Evolutionary conservation across 495 filamentous ascomycete genomes (phyloP), one percentile per base, ranked within the genome.

Genomic region (Antarctomyces pellizariae): DNA sequence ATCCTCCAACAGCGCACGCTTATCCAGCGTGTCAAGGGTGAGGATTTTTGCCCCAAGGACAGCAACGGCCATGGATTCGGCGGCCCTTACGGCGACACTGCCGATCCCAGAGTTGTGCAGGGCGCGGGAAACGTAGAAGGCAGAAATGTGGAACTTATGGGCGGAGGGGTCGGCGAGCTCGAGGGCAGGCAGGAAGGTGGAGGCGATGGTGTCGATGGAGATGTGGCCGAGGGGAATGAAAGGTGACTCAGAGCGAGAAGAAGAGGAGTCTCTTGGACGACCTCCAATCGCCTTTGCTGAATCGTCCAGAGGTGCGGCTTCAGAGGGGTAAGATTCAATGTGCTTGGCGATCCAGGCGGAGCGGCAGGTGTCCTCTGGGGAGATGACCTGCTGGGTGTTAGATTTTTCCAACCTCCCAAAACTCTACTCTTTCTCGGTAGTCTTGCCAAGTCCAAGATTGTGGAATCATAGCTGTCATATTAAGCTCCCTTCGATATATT

Each of bases 201-300:
- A n/a, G n/a, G n/a, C n/a, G n/a, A n/a, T n/a, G n/a, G 44, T 29
- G 8, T 48, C 42, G 3, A 55, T 27, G 4, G 46, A 49, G 10
- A 53, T 46, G 30, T 53, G 50, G n/a, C 52, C 50, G 26, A 53
- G 36, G n/a, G 52, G 50, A 8, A 41, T 33, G 39, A 53, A 53
- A 13, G 31, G 18, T 22, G 25, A 32, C 12, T 25, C 20, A 4
- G 39, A 35, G n/a, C n/a, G n/a, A n/a, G n/a, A n/a, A n/a, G n/a
- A n/a, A 4, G 41, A 36, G 22, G 47, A 41, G 18, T 39, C 30
- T 16, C 48, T 33, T 22, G 34, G 31, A 17, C 40, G 38, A 13
- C 41, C 41, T 24, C 38, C 38, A 12, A 51, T 15, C 7, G 42
- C 27, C 15, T 24, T 28, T 28, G 50, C 43, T 6, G 45, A 43